Evolutionary conservation across 306 rosid genomes (phyloP).

Genomic region (Quercus ilex): DNA sequence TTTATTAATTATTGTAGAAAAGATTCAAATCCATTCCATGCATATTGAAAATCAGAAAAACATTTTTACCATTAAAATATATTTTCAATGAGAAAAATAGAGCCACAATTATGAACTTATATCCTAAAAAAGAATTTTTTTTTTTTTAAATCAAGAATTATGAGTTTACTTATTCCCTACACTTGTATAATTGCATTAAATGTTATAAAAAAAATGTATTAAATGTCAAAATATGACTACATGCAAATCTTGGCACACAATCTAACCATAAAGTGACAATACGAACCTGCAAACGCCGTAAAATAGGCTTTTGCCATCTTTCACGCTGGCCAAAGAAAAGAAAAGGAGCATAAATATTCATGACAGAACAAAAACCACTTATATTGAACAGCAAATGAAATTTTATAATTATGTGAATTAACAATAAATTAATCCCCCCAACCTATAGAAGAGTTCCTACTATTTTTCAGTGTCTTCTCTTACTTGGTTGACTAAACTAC

Average conservation of each 20-base stretch:
- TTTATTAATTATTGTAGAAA: background rate
- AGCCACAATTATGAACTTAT: background rate
- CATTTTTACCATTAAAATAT: too few species aligned
- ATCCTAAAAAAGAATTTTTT: background rate
- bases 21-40: background rate
- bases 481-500: background rate
- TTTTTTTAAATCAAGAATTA: background rate
- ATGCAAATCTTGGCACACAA: background rate
- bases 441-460: background rate
- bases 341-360: constrained; percentile 1
- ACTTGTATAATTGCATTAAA: background rate
- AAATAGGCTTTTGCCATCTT: constrained; percentile 58
- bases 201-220: background rate
- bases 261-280: background rate
- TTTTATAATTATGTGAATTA: background rate
- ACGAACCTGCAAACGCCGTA: constrained; percentile 54
- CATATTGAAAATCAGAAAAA: background rate
- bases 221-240: background rate
- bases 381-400: background rate
- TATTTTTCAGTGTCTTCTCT: background rate
- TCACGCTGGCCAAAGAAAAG: constrained; percentile 41
- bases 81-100: too few species aligned
- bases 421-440: background rate
- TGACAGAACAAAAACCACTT: background rate
- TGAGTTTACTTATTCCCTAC: background rate